These are phyloP conservation scores for Cardamine occulta DNA, from an alignment of 345 rosid genomes.

Conservation along the genomic window DNA sequence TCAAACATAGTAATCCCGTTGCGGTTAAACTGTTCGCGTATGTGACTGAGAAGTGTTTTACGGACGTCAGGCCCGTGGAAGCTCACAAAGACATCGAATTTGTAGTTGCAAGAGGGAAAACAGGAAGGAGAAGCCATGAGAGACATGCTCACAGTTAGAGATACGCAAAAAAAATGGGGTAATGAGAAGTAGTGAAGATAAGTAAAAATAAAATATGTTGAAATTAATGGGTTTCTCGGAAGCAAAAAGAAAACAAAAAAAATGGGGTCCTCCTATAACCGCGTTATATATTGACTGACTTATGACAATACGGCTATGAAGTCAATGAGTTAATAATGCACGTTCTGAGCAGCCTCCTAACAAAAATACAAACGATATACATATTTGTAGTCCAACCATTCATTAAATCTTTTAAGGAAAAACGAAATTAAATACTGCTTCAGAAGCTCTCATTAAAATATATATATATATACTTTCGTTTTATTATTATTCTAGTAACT, in stretches of 20 bases:
- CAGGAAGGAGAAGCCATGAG: conserved; percentile 18
- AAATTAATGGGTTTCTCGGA: not conserved
- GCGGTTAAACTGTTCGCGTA: not conserved
- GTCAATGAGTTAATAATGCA: no score
- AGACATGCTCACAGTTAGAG: not conserved
- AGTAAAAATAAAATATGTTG: not conserved
- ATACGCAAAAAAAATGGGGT: not conserved
- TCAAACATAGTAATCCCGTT: conserved; percentile 2
- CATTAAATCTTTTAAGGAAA: no score
- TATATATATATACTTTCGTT: no score
- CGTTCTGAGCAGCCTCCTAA: no score
- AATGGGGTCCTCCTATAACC: not conserved
- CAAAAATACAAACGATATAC: no score
- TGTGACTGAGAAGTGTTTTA: conserved; percentile 13
- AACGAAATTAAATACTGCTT: no score
- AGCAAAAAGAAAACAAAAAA: not conserved
- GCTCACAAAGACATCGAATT: not conserved
- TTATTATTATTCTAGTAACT: no score
- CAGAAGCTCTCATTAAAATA: no score
- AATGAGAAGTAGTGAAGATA: not conserved
- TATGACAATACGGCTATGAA: no score
- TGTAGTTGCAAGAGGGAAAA: not conserved
- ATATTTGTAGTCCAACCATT: no score
- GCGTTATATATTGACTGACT: no score
- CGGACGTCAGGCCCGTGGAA: conserved; percentile 26